phyloP scores from a whole-genome alignment of 345 rosid species.

The Mallotus nudiflorus region DNA sequence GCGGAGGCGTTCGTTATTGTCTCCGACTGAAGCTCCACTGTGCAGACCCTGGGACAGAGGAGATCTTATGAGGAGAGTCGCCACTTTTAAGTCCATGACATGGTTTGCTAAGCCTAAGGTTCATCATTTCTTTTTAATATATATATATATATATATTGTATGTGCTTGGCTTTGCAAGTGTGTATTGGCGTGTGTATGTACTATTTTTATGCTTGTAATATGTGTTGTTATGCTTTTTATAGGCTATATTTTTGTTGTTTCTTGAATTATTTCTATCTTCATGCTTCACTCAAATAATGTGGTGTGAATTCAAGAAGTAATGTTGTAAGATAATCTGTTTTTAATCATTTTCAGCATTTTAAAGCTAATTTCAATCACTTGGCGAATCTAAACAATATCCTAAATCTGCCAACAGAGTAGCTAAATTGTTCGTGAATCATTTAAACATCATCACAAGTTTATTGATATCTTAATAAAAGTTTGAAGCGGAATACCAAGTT shows the following conservation, averaged over 20 bases:
- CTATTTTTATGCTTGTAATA: not conserved
- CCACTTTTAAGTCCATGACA: constrained; percentile 94
- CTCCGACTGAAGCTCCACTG: constrained; percentile 43
- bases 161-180: too few relatives aligned
- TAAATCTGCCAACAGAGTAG: not conserved
- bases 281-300: too few relatives aligned
- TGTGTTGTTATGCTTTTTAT: not conserved
- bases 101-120: constrained; percentile 96
- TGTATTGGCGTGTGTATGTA: not conserved
- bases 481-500: too few relatives aligned
- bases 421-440: not conserved
- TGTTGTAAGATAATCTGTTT: not conserved
- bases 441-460: too few relatives aligned
- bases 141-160: too few relatives aligned
- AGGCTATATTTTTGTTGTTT: not conserved
- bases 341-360: not conserved
- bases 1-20: constrained; percentile 23
- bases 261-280: too few relatives aligned
- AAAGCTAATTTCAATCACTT: not conserved
- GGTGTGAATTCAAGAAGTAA: not conserved
- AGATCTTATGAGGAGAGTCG: constrained; percentile 79
- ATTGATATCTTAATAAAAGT: too few relatives aligned
- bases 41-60: constrained; percentile 95
- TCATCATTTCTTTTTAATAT: constrained; percentile 14
- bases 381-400: too few relatives aligned